A percentile compares a stretch with the other conserved stretches of the same genome.
phyloP scores from a whole-genome alignment of 1,139 yeast species.

The Pichia sp. region DNA sequence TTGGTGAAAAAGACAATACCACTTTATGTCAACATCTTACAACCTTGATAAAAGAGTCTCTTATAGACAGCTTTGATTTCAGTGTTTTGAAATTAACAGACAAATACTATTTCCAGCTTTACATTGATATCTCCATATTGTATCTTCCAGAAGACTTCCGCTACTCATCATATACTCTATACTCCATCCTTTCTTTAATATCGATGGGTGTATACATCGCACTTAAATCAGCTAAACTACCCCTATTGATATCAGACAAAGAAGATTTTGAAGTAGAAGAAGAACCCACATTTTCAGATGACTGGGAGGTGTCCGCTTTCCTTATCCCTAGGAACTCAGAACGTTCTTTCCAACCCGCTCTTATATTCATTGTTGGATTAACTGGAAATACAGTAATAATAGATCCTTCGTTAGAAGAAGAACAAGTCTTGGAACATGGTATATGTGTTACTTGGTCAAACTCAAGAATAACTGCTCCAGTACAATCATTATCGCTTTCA shows the following conservation, averaged over 20 bases:
- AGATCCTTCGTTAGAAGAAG: constrained; percentile 85
- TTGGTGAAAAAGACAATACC: constrained; percentile 69
- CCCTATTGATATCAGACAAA: constrained; percentile 61
- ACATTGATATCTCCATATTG: constrained; percentile 72
- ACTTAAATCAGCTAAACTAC: constrained; percentile 70
- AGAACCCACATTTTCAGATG: constrained; percentile 88
- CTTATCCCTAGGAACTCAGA: constrained; percentile 36
- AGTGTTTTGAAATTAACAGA: constrained; percentile 58
- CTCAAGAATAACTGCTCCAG: constrained; percentile 60
- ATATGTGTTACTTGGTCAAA: constrained; percentile 65
- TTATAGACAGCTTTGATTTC: constrained; percentile 46
- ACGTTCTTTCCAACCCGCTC: constrained; percentile 56
- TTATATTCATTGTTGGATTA: constrained; percentile 69
- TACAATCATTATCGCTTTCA: constrained; percentile 53
- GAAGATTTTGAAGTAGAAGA: constrained; percentile 62
- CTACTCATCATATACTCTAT: constrained; percentile 57
- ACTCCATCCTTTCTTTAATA: constrained; percentile 52
- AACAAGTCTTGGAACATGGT: constrained; percentile 82
- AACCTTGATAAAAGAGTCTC: constrained; percentile 45
- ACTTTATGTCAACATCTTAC: constrained; percentile 55
- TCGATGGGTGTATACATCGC: constrained; percentile 81
- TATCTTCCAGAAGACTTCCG: constrained; percentile 46
- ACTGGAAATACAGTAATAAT: constrained; percentile 63
- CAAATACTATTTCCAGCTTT: constrained; percentile 70
- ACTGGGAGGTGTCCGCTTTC: constrained; percentile 59